phyloP scores from a whole-genome alignment of 2,329 filamentous ascomycete species.

The Celoporthe dispersa region DNA sequence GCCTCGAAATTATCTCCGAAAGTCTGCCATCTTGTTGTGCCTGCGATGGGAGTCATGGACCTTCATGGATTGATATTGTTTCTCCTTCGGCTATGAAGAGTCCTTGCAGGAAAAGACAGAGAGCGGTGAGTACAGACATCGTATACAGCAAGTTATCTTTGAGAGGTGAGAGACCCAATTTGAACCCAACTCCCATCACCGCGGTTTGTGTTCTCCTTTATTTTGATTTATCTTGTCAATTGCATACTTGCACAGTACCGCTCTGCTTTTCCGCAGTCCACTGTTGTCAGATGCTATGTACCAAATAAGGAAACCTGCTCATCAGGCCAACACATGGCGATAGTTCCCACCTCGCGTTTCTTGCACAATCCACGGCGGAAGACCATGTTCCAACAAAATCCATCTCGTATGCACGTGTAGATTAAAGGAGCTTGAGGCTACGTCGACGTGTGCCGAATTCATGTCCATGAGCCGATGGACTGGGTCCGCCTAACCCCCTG shows the following conservation, averaged over 20 bases:
- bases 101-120: not conserved
- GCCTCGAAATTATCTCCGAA: not conserved
- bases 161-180: not conserved
- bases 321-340: too few relatives aligned
- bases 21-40: not conserved
- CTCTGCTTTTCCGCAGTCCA: too few relatives aligned
- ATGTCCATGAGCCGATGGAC: slow-evolving; percentile 5
- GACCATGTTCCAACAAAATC: not conserved
- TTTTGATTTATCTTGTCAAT: not conserved
- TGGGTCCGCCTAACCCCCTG: slow-evolving; percentile 3
- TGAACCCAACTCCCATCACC: not conserved
- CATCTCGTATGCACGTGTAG: not conserved
- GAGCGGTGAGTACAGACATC: not conserved
- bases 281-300: too few relatives aligned
- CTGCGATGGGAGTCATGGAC: not conserved
- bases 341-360: too few relatives aligned
- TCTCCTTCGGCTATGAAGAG: not conserved
- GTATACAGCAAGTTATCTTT: not conserved
- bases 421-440: slow-evolving; percentile 15
- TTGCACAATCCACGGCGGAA: not conserved
- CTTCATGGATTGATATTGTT: not conserved
- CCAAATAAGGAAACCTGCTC: too few relatives aligned
- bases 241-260: too few relatives aligned
- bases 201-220: not conserved
- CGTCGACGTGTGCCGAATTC: slow-evolving; percentile 10